These are phyloP conservation scores for Scedosporium minutisporum DNA, from an alignment of 2,329 filamentous ascomycete species.

Conservation along the genomic window DNA sequence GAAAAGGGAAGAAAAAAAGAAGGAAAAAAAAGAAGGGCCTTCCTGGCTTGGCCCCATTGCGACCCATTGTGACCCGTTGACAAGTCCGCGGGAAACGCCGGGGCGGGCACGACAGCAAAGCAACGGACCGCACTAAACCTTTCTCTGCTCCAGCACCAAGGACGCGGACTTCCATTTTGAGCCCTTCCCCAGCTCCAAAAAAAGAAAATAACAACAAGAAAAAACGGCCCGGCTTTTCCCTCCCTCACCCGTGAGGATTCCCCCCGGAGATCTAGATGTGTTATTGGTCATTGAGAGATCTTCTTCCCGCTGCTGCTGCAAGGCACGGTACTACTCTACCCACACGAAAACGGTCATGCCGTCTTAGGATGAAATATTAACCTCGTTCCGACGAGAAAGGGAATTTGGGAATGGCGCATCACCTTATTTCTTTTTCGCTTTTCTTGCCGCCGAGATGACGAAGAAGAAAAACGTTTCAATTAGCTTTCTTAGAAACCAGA, in stretches of 20 bases:
- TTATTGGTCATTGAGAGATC: background rate
- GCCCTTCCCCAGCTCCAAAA: background rate
- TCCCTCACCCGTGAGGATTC: background rate
- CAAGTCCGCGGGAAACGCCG: background rate
- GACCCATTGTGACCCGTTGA: background rate
- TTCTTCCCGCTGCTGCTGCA: background rate
- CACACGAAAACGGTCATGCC: background rate
- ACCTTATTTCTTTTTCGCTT: background rate
- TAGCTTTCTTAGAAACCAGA: too few relatives aligned
- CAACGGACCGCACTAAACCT: background rate
- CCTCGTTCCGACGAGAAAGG: background rate
- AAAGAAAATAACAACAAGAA: background rate
- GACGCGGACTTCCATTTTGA: too few relatives aligned
- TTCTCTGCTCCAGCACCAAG: background rate
- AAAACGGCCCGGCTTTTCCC: background rate
- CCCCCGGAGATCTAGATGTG: background rate
- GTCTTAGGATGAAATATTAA: background rate
- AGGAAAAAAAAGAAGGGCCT: background rate
- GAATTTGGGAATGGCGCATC: background rate
- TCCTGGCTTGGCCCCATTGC: background rate
- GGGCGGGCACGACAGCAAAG: background rate
- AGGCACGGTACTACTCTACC: background rate
- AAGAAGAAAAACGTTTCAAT: too few relatives aligned
- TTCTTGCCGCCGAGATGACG: too few relatives aligned
- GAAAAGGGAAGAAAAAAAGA: background rate